Evolutionary conservation across 495 filamentous ascomycete species (phyloP), one percentile per base, ranked within the genome.

Genomic region (Delitschia confertaspora): DNA sequence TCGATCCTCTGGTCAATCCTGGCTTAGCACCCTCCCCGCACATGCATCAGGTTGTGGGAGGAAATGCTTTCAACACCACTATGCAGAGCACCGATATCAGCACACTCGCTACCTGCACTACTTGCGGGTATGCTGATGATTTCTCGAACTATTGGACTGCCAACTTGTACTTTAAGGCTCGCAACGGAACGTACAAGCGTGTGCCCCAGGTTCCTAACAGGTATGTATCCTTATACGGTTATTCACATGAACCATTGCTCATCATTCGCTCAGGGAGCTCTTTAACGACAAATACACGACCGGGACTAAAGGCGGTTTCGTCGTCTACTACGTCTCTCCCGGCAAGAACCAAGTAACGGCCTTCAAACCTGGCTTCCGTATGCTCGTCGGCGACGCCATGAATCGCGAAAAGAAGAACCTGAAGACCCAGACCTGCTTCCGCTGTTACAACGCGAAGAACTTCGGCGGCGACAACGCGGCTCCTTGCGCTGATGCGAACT

Each of bases 321-420:
- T 37, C 11, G 51, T 54, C 17, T 54, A 54, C 45, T 54, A 54
- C 21, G 31, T 54, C 21, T 29, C 45, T 6, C 32, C 43, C 16
- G 25, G 25, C 13, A 49, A 49, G 38, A 33, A 33, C 27, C 33
- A 35, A 4, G 32, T 45, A n/a, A 54, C 51, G 1, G 51, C 51
- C 30, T 54, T 54, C 39, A 54, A 54, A 25, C 51, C 51, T 4
- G 49, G 51, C n/a, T 54, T 54, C 45, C 51, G 51, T 29, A 54
- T 54, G 51, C 51, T 54, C 6, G 45, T 49, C 24, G 51, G 51
- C 11, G 51, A 54, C 23, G 16, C 51, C 6, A 49, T 29, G 19
- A 25, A 36, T 6, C 51, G 51, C 23, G 34, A 21, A 13, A 38
- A 42, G 17, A 40, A 7, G 9, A 16, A 18, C 2, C 19, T 13